A percentile compares a stretch with the other conserved stretches of the same genome.
These are phyloP conservation scores for Mucor indicus DNA, from an alignment of 371 early-diverging fungal species.

Conservation along the genomic window DNA sequence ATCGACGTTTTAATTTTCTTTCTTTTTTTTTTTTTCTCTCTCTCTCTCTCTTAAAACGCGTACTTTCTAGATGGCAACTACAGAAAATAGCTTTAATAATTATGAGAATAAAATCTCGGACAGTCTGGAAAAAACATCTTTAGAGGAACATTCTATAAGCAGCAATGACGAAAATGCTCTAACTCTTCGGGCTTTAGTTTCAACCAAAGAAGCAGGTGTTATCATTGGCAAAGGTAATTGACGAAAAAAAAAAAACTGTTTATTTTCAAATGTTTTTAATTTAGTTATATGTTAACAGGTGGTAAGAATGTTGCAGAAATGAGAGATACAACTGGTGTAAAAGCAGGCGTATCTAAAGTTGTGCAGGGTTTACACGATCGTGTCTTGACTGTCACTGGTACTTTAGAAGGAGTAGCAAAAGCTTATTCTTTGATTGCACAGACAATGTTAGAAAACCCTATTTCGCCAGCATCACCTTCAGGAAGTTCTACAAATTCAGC, in stretches of 20 bases:
- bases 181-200: conserved; percentile 83
- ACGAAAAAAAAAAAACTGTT: no score
- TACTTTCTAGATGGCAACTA: no score
- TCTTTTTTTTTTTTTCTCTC: no score
- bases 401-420: conserved; percentile 70
- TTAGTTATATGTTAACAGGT: not conserved
- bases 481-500: not conserved
- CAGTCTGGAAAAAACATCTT: no score
- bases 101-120: no score
- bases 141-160: not conserved
- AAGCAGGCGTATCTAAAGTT: conserved; percentile 85
- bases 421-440: conserved; percentile 66
- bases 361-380: conserved; percentile 85
- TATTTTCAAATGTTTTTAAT: no score
- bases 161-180: conserved; percentile 29
- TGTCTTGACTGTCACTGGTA: conserved; percentile 81
- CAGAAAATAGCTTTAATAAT: no score
- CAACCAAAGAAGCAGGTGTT: conserved; percentile 91
- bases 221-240: conserved; percentile 80
- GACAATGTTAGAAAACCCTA: conserved; percentile 77
- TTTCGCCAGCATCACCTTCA: conserved; percentile 8
- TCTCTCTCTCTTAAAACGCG: no score
- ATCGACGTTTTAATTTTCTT: no score
- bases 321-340: conserved; percentile 77
- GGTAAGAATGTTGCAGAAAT: conserved; percentile 87